phyloP scores from a whole-genome alignment of 352 stramenopile species.

The Globisporangium apiculatum region DNA sequence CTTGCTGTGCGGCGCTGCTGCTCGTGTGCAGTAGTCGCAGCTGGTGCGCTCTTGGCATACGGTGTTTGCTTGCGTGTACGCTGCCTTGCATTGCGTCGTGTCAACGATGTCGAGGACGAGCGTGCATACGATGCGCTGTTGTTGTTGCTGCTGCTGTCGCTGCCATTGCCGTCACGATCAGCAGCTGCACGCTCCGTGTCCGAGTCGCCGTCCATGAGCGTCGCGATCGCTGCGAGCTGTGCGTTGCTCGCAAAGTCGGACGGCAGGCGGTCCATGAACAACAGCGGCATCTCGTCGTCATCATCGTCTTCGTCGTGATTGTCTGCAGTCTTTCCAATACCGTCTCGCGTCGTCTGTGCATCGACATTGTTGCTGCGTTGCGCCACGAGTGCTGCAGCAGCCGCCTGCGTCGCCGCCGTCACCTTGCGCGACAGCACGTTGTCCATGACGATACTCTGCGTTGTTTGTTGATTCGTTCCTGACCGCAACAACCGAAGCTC shows the following conservation, averaged over 20 bases:
- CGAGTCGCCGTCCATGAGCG: conserved; percentile 56
- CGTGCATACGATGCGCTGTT: neutral
- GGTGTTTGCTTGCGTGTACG: conserved; percentile 14
- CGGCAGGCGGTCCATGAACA: conserved; percentile 72
- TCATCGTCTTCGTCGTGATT: conserved; percentile 8
- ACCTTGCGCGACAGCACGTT: no score
- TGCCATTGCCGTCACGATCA: conserved; percentile 2
- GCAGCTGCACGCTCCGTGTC: conserved; percentile 21
- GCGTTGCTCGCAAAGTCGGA: conserved; percentile 52
- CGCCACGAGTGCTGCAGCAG: no score
- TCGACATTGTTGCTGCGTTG: neutral
- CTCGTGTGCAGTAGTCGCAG: neutral
- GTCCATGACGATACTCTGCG: neutral
- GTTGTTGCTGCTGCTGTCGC: conserved; percentile 3
- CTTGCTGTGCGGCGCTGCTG: conserved; percentile 2
- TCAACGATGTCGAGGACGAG: neutral
- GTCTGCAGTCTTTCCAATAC: neutral
- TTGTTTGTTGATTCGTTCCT: neutral
- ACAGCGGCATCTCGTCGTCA: conserved; percentile 65
- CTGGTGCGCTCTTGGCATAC: conserved; percentile 17
- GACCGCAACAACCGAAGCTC: neutral
- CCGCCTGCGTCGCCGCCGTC: no score
- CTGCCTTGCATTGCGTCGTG: neutral
- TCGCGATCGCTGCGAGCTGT: conserved; percentile 66
- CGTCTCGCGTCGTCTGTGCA: neutral